Conservation (phyloP, 768 basidiomycete genomes). For the Macrocybe gigantea region DNA sequence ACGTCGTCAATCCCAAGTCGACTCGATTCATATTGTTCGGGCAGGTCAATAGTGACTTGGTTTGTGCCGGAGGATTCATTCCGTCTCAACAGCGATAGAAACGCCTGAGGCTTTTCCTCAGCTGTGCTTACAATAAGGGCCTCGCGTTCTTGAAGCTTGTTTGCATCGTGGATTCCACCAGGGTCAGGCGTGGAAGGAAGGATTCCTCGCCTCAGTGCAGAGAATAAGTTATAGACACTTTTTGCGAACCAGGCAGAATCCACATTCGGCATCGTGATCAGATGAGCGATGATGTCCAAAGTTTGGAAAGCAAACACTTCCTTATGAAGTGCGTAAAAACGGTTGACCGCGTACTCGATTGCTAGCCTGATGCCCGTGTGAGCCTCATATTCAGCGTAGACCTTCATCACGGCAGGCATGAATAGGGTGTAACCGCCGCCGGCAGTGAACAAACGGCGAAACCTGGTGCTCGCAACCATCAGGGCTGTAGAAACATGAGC, state of each 20-base stretch:
- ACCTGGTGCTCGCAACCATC: slow-evolving; percentile 73
- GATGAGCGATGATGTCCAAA: slow-evolving; percentile 53
- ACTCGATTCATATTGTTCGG: slow-evolving; percentile 55
- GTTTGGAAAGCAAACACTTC: slow-evolving; percentile 74
- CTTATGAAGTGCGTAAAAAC: slow-evolving; percentile 70
- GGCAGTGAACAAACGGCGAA: slow-evolving; percentile 68
- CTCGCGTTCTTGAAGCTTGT: slow-evolving; percentile 62
- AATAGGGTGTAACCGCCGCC: slow-evolving; percentile 70
- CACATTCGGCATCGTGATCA: slow-evolving; percentile 42
- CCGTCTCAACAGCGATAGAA: slow-evolving; percentile 49
- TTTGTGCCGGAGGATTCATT: slow-evolving; percentile 33
- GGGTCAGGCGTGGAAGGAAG: slow-evolving; percentile 42
- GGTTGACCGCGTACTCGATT: slow-evolving; percentile 64
- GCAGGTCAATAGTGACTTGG: slow-evolving; percentile 39
- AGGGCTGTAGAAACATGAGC: slow-evolving; percentile 35
- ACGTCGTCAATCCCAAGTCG: slow-evolving; percentile 58
- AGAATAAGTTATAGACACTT: slow-evolving; percentile 53
- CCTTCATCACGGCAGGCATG: slow-evolving; percentile 66
- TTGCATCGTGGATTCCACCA: slow-evolving; percentile 62
- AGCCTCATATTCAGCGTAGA: slow-evolving; percentile 56
- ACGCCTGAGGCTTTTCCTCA: slow-evolving; percentile 69
- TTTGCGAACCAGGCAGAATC: slow-evolving; percentile 49
- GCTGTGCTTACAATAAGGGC: slow-evolving; percentile 63
- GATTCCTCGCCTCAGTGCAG: slow-evolving; percentile 43
- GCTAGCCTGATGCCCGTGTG: slow-evolving; percentile 56